Evolutionary conservation across 176 grass and related monocot species (phyloP).

Genomic region (Triticum monococcum): DNA sequence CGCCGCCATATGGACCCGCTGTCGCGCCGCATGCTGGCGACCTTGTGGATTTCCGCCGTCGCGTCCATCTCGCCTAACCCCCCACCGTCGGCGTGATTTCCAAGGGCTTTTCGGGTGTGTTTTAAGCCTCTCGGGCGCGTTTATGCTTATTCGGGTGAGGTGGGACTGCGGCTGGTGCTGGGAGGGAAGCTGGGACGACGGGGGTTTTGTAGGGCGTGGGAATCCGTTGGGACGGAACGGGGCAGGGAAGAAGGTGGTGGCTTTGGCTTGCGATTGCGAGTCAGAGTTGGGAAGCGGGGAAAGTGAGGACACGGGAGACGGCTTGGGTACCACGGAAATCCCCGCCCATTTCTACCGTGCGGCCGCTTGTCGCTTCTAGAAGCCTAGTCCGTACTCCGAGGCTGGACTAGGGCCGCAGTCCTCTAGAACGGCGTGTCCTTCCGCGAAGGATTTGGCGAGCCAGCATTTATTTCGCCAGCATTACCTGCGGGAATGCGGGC

Average conservation of each 20-base stretch:
- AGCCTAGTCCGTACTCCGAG: not conserved
- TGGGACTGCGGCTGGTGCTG: not conserved
- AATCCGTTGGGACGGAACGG: not conserved
- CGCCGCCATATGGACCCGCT: constrained; percentile 57
- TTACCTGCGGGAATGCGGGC: not conserved
- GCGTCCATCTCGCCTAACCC: constrained; percentile 37
- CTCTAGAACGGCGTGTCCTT: not conserved
- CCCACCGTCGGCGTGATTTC: not conserved
- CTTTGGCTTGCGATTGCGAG: not conserved
- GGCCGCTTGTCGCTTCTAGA: not conserved
- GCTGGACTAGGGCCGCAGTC: not conserved
- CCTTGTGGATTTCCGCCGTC: constrained; percentile 40
- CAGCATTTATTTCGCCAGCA: not conserved
- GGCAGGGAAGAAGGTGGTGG: not conserved
- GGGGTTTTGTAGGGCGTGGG: not conserved
- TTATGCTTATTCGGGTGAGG: not conserved
- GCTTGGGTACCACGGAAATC: not conserved
- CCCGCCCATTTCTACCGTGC: not conserved
- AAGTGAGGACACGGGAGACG: not conserved
- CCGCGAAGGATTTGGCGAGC: not conserved
- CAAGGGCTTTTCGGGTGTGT: not conserved
- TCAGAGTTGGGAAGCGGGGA: not conserved
- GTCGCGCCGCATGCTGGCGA: constrained; percentile 48
- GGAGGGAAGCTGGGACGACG: not conserved
- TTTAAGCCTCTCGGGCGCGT: not conserved